Conservation (phyloP, 192 early-diverging fungal species). For the Coemansia sp. region DNA sequence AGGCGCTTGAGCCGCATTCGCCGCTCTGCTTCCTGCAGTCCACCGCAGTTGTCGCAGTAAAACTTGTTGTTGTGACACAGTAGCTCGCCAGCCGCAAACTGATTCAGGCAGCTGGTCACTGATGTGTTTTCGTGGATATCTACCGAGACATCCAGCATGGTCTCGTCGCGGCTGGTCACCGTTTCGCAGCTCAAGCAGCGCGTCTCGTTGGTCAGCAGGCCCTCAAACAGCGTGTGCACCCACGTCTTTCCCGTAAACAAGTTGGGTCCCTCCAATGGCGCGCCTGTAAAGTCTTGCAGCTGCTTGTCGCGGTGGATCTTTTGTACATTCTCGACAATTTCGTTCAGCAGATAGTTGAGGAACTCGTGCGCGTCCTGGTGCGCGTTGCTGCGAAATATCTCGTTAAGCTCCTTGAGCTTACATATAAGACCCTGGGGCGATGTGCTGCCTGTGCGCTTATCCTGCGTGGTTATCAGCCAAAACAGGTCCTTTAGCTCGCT, state of each 20-base stretch:
- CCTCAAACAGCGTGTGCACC: conserved; percentile 96
- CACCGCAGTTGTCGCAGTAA: conserved; percentile 91
- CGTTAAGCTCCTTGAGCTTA: conserved; percentile 92
- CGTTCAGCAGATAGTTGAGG: conserved; percentile 90
- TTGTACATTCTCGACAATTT: conserved; percentile 82
- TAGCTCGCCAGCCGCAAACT: conserved; percentile 94
- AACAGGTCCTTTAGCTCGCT: conserved; percentile 84
- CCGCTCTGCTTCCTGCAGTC: conserved; percentile 95
- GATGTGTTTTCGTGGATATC: conserved; percentile 96
- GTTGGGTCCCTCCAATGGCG: conserved; percentile 24
- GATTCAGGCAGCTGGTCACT: conserved; percentile 88
- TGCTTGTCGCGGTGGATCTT: conserved; percentile 60
- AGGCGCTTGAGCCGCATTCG: conserved; percentile 94
- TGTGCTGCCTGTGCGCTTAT: conserved; percentile 78
- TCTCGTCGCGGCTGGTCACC: conserved; percentile 88
- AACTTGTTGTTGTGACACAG: conserved; percentile 97
- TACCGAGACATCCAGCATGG: conserved; percentile 93
- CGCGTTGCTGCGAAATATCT: conserved; percentile 86
- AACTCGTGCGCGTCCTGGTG: conserved; percentile 99
- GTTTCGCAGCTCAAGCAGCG: conserved; percentile 96
- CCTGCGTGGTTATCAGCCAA: conserved; percentile 73
- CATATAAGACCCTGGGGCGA: conserved; percentile 81
- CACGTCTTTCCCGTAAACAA: conserved; percentile 60
- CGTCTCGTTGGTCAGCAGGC: conserved; percentile 92
- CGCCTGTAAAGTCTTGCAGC: conserved; percentile 15